Evolutionary conservation across 176 grass and related monocot genomes (phyloP), one percentile per base, ranked within the genome.

Genomic region (Aegilops longissima): DNA sequence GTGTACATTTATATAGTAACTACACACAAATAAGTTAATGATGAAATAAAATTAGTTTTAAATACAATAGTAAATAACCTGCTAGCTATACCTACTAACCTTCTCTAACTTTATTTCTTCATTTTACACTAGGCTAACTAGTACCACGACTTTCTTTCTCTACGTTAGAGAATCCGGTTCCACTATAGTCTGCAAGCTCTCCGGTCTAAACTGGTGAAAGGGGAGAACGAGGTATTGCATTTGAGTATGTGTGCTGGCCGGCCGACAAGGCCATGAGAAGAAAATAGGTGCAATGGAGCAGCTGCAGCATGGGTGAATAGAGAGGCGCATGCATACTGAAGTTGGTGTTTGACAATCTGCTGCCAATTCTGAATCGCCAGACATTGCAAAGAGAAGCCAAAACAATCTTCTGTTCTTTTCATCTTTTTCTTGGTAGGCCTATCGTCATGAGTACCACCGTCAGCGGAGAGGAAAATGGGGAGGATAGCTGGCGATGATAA

Each of bases 131-230:
- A 31, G 31, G 31, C 31, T 31, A 31, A 31, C 31, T 31, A 31
- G 31, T 31, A 31, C 31, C 31, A 31, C 2, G 31, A 31, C 31
- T 31, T 31, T 31, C 31, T 0, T 31, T 31, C 31, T 31, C 31
- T 31, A 31, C 2, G 31, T 31, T 31, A 31, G 31, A 31, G 31
- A 1, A 31, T 31, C 31, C 31, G 31, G 31, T 31, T 31, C 31
- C 31, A 31, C 2, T 34, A 4, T 52, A 52, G 0, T 52, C 30
- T 47, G 4, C 30, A 64, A 16, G 54, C 77, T 84, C 29, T 36
- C 18, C 1, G 3, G 29, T 61, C 68, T 76, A 83, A 84, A 66
- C 36, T 80, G 76, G 17, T 70, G 76, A 76, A 77, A 81, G 52
- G 13, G 23, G 24, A 17, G 36, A 78, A n/a, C 4, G 12, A 21